Evolutionary conservation across 1,139 yeast species (phyloP), one percentile per base, ranked within the genome.

Genomic region (Magnusiomyces suaveolens): DNA sequence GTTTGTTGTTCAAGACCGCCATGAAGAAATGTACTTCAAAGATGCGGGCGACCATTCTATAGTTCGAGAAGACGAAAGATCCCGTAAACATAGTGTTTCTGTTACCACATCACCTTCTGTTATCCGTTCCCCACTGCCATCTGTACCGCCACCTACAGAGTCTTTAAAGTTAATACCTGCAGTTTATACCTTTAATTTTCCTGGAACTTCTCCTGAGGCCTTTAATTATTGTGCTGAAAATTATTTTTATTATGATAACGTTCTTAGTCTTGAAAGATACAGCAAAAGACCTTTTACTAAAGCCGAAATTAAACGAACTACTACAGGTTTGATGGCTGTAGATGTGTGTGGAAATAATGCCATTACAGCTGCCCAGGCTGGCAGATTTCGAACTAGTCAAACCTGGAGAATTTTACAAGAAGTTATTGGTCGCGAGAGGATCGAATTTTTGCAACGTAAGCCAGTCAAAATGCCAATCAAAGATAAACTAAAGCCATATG

Each of bases 351-450:
- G 75, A 46, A 70, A 78, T 57, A 86, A 86, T 64, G 80, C 87
- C 0, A 70, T 73, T 38, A 73, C 80, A 2, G 87, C 90, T 1
- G 77, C 76, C 0, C 71, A 75, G 49, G 83, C 76, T 0, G 75
- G 76, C 16, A 69, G 75, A 54, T 74, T 72, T 56, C 69, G 87
- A 55, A 84, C 83, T 52, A 75, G 84, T 52, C 89, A 84, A 64
- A 75, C 82, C 0, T 86, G 95, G 95, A 71, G 76, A 56, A 75
- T 83, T n/a, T 69, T 86, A 2, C 79, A 80, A 1, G 79, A 77
- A 20, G 75, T 83, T 16, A 67, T 84, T 1, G 72, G 73, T 16
- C 79, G 81, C 64, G 80, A 79, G 29, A 60, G 64, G 26, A 59
- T 54, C 14, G 56, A 56, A 36, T 68, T 66, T 47, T 51, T 59